Evolutionary conservation across 805 yeast species (phyloP), one percentile per base, ranked within the genome.

Genomic region (Candida manassasensis): DNA sequence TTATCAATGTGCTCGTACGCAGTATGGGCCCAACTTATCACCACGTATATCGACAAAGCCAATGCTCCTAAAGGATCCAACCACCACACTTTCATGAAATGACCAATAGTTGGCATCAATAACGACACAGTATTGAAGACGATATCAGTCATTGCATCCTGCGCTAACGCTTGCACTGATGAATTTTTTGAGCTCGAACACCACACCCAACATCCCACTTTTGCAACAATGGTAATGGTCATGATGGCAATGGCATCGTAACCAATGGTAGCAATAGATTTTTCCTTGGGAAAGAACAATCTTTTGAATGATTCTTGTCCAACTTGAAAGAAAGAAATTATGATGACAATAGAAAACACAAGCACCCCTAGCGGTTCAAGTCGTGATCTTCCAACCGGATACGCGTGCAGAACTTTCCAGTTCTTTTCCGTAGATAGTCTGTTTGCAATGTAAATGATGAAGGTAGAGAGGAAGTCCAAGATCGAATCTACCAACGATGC

Each of bases 401-500:
- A 78, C 2, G 61, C 45, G 37, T 63, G 62, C 19, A 59, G 58
- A 3, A 73, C 61, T 35, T 65, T 61, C 69, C 79, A 70, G 48
- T 72, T 70, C 34, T 53, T 56, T n/a, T 59, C 52, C 7, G 61
- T 56, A 3, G 81, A 70, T 36, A 71, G 58, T 40, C 60, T 61
- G 44, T 83, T 79, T 35, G 84, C 75, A 30, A 73, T 53, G 59
- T 67, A 83, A 33, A 84, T 84, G 44, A 84, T 84, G 39, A 81
- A 61, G 0, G 93, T 84, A 12, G 89, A 82, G 37, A 84, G 55
- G 36, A 84, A 78, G 49, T 84, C 94, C 42, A 84, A 68, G 0
- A 77, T 63, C 2, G 90, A 83, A 59, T 84, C 94, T 27, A 84
- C 80, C 42, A 84, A 69, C 1, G 93, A 83, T 0, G 94, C 94